phyloP scores from a whole-genome alignment of 148 eudicot genomes.

The Spergularia bocconei region DNA sequence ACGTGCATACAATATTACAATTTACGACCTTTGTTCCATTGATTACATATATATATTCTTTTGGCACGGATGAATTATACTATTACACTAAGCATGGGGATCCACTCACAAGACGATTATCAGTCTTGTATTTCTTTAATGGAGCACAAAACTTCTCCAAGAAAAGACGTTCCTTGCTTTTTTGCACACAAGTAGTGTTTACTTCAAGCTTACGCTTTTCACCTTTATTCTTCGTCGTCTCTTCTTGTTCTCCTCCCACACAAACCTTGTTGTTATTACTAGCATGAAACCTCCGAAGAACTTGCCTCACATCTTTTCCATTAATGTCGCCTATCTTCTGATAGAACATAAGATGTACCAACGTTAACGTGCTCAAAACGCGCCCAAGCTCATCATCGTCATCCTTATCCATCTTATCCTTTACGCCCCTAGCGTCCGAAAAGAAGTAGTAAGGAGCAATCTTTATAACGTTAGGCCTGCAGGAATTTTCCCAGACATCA shows the following conservation, averaged over 20 bases:
- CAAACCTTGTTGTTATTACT: not conserved
- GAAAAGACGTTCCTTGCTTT: not conserved
- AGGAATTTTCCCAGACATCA: not conserved
- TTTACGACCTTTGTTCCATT: too few species aligned
- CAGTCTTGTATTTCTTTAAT: too few species aligned
- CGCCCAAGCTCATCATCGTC: not conserved
- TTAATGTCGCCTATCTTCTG: not conserved
- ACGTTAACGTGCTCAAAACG: not conserved
- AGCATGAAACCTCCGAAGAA: too few species aligned
- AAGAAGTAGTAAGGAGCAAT: conserved; percentile 6
- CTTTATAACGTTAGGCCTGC: not conserved
- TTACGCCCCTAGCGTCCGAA: not conserved
- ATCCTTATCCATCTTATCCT: not conserved
- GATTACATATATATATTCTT: too few species aligned
- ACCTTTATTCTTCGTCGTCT: too few species aligned
- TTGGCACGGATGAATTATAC: too few species aligned
- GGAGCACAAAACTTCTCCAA: not conserved
- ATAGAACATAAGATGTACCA: not conserved
- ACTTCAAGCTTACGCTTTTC: too few species aligned
- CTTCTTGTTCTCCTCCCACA: not conserved
- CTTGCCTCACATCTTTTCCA: not conserved
- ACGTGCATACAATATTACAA: too few species aligned
- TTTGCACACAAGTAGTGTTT: too few species aligned
- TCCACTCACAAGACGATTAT: too few species aligned
- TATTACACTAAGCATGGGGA: too few species aligned